These are phyloP conservation scores for Diaporthe vaccinii DNA, from an alignment of 2,329 filamentous ascomycete genomes.

Conservation along the genomic window DNA sequence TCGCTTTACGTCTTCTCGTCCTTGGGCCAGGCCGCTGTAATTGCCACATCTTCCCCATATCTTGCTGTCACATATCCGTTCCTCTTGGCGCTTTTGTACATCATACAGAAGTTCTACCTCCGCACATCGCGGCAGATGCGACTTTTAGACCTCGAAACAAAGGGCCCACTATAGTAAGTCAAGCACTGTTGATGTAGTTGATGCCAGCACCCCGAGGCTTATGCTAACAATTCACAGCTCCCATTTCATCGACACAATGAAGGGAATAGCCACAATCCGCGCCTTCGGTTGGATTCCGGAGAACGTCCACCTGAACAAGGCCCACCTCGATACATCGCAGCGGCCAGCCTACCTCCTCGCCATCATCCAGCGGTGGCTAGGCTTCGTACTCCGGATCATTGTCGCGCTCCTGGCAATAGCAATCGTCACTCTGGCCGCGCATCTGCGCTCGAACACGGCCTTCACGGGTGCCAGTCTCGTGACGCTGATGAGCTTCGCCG, in stretches of 20 bases:
- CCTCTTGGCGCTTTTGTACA: neutral
- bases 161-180: slow-evolving; percentile 24
- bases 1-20: slow-evolving; percentile 18
- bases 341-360: neutral
- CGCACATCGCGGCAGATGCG: slow-evolving; percentile 12
- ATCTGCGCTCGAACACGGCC: neutral
- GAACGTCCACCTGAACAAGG: neutral
- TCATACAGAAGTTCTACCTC: slow-evolving; percentile 22
- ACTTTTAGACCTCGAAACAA: slow-evolving; percentile 11
- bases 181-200: too few species aligned
- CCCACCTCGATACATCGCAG: neutral
- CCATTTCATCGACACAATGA: slow-evolving; percentile 1
- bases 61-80: slow-evolving; percentile 8
- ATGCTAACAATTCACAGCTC: neutral
- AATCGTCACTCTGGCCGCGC: slow-evolving; percentile 2
- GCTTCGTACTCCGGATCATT: neutral
- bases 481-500: slow-evolving; percentile 27
- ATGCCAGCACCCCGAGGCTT: too few species aligned
- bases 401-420: neutral
- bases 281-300: neutral
- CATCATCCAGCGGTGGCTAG: neutral
- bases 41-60: slow-evolving; percentile 8
- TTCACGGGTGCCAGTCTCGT: slow-evolving; percentile 24
- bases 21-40: slow-evolving; percentile 11
- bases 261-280: slow-evolving; percentile 2